Base-by-base conservation (phyloP, 495 filamentous ascomycete genomes). In the Xylaria bambusicola region DNA sequence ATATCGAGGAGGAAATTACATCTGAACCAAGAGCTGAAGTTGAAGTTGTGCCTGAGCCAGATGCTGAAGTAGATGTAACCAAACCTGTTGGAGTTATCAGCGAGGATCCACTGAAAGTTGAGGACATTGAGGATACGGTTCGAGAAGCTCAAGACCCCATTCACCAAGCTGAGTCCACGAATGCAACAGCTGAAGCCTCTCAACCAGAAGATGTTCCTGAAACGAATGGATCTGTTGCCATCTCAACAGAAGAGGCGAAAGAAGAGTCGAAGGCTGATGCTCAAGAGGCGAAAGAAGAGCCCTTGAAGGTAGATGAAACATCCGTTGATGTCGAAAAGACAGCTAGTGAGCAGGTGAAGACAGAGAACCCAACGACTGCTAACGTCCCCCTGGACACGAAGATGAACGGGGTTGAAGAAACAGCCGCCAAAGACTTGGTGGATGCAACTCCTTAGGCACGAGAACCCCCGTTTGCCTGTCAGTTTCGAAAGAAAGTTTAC, bases 91-190 rank as follows among this genome's bases (percentile, higher is more conserved):
- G 23, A 5, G 48, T 52, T n/a, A 51, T 66, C 15, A 46, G 42
- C 17, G 52, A 63, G 18, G 60, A 70, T 48, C 44, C 62, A 17
- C 42, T 55, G 5, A 60, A 66, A 36, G 61, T 59, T 24, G 56
- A 65, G 50, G 62, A 62, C 27, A 51, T 67, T 33, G 64, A 71
- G 40, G 64, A 63, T 13, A 38, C 62, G 18, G 61, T 67, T 21
- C 66, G 66, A n/a, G 64, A 60, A 52, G 56, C 24, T 15, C 36
- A 42, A 3, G 38, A 58, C 13, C 53, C 53, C 17, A 56, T 24
- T 18, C 40, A 46, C 46, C 41, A 47, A 15, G 40, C 42, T 13
- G 23, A 35, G 13, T 56, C 53, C 31, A 45, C 40, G 5, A 36
- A 36, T 26, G 1, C 41, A 21, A 26, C 23, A 33, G 38, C 26